These are phyloP conservation scores for Lotmaria passim DNA, from an alignment of 208 protist species.

Conservation along the genomic window DNA sequence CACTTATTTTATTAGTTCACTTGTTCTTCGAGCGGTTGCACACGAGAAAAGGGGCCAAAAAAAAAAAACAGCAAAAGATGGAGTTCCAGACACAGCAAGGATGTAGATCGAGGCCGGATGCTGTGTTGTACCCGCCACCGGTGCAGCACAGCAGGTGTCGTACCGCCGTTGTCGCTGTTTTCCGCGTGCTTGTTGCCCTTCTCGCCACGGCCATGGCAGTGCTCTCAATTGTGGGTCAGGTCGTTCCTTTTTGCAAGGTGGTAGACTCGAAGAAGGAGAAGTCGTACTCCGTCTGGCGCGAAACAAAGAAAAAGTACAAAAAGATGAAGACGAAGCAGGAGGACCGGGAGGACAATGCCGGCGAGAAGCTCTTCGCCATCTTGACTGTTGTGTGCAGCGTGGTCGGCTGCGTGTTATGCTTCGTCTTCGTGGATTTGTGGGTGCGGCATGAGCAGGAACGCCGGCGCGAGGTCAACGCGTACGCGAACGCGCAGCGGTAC, in stretches of 20 bases:
- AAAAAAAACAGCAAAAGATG: background rate
- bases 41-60: no score
- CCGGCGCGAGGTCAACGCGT: background rate
- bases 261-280: background rate
- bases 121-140: background rate
- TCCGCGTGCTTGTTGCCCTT: background rate
- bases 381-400: background rate
- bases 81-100: background rate
- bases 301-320: background rate
- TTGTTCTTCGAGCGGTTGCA: no score
- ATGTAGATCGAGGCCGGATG: background rate
- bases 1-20: no score
- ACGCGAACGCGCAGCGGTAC: background rate
- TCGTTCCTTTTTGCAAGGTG: background rate
- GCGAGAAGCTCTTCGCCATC: conserved; percentile 6
- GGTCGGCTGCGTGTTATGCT: conserved; percentile 1
- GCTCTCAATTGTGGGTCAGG: conserved; percentile 2
- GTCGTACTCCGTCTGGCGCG: conserved; percentile 8
- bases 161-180: background rate
- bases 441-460: background rate
- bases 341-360: conserved; percentile 5
- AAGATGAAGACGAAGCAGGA: background rate
- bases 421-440: conserved; percentile 11
- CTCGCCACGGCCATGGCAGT: background rate
- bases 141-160: conserved; percentile 1